Base-by-base conservation (phyloP, 495 filamentous ascomycete genomes). In the Penicillium desertorum region DNA sequence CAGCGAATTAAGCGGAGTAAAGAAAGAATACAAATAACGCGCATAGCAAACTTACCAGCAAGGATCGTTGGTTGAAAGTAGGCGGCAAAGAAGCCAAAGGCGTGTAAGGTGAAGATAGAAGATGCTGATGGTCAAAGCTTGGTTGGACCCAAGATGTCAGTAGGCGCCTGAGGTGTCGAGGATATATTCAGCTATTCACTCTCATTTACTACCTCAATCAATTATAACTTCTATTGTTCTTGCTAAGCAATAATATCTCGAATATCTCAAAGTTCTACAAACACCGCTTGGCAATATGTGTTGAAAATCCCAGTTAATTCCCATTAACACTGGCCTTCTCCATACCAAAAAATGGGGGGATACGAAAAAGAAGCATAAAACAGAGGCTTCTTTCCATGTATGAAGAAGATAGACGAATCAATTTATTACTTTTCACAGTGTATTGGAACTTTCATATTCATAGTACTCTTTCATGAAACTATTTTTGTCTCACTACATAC, bases 101-200 rank as follows among this genome's bases (percentile, higher is more conserved):
- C 51, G 51, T 55, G 52, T 42, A 58, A 50, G 57, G 57, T 65
- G 61, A 56, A 60, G 53, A 49, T 53, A 48, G 58, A 66, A 59
- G 55, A 41, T 41, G 57, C 54, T 56, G 42, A 60, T 54, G 61
- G 54, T 59, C 46, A 56, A 63, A 68, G 66, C 66, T 65, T 56
- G 51, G 37, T 57, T 30, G 54, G 48, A 56, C 51, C 54, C 39
- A 60, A 62, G 47, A 62, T 60, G 51, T 53, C 43, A 23, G 4
- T 12, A 3, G 30, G 25, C 37, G 59, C 64, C 64, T 67, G 46
- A 67, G 64, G 64, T 45, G 59, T 45, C 37, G 9, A 39, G 16
- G 5, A 52, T 52, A n/a, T 19, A 47, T 22, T 57, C 22, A 22
- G 2, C 23, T 17, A 22, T 39, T 36, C n/a, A 37, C 5, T 16